Evolutionary conservation across 805 yeast species (phyloP), one percentile per base, ranked within the genome.

Genomic region (Metschnikowia gelsemii): DNA sequence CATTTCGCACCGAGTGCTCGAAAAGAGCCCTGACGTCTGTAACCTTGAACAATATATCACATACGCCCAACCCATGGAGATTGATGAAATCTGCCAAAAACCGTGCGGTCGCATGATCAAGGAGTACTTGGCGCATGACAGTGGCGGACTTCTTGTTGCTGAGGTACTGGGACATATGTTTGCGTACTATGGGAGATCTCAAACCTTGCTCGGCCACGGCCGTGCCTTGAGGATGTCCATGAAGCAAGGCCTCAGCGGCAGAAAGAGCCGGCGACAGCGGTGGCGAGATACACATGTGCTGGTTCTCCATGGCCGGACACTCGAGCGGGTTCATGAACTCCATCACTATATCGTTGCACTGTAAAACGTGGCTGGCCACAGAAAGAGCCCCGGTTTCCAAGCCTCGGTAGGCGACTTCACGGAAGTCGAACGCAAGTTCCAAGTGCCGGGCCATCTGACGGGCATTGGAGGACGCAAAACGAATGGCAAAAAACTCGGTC

Each of bases 61-160:
- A 78, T n/a, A 87, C 87, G 4, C 87, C 85, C 56, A 85, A 90
- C 1, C 95, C 91, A 59, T 87, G 96, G 4, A 52, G 43, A 9
- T 49, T 45, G 11, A 66, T 49, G 48, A 56, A 68, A 14, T 56
- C 49, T 26, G 58, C 60, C 27, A 63, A 49, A 17, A 49, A 25
- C 2, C 43, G 20, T 2, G 48, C 47, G 18, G 11, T 19, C 4
- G 31, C 34, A 4, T 42, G 45, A n/a, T 49, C 53, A 9, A 42
- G 27, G n/a, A 41, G 32, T 2, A n/a, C 30, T 25, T 31, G 40
- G 26, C 37, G 36, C 5, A 38, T 21, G 14, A 24, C 29, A 5
- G 19, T 19, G 9, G 4, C 32, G 5, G 37, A n/a, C 31, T 26
- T 31, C 17, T 27, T 21, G 35, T 32, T 13, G 25, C 14, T 20